Conservation (phyloP, 148 eudicot species). For the Talinum fruticosum region DNA sequence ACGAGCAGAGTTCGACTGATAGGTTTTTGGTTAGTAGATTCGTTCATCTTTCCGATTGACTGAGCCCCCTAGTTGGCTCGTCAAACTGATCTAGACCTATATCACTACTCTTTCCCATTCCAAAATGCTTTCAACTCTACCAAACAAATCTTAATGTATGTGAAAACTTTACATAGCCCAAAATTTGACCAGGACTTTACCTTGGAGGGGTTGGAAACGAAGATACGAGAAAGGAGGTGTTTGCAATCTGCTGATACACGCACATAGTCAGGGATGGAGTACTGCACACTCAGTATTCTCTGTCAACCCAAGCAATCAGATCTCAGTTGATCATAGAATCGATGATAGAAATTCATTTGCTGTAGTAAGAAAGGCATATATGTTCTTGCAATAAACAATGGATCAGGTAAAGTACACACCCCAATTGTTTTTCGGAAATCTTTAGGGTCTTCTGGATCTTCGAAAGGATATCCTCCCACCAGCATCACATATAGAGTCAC, state of each 20-base stretch:
- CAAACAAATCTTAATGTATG: no score
- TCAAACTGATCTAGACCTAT: no score
- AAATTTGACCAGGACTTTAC: conserved; percentile 42
- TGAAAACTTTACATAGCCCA: no score
- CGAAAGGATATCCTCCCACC: conserved; percentile 96
- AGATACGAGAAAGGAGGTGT: conserved; percentile 79
- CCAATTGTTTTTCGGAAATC: conserved; percentile 80
- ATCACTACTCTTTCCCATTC: no score
- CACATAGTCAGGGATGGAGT: conserved; percentile 81
- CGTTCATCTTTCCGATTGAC: no score
- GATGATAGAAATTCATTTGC: neutral
- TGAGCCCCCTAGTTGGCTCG: no score
- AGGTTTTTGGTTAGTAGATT: no score
- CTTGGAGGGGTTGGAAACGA: conserved; percentile 72
- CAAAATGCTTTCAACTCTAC: no score
- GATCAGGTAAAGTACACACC: conserved; percentile 34
- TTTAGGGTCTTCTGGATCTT: conserved; percentile 88
- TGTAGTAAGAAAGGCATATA: neutral
- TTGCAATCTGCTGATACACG: conserved; percentile 79
- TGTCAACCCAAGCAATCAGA: conserved; percentile 22
- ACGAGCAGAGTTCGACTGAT: no score
- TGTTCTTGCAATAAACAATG: neutral
- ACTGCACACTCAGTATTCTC: conserved; percentile 82
- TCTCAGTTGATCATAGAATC: neutral
- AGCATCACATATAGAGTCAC: conserved; percentile 95